Evolutionary conservation across 345 rosid genomes (phyloP).

Genomic region (Jatropha curcas): DNA sequence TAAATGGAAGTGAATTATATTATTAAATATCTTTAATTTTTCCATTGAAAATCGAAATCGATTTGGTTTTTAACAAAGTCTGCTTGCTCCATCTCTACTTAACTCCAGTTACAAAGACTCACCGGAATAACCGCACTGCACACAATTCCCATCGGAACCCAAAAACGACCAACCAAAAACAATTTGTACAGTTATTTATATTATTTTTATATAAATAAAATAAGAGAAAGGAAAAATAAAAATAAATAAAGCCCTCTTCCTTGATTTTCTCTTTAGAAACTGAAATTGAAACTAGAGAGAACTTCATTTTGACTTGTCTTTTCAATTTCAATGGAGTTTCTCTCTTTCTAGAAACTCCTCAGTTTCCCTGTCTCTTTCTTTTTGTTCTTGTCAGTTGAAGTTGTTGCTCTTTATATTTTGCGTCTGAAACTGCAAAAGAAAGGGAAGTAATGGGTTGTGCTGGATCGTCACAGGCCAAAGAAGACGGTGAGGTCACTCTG

Average conservation of each 20-base stretch:
- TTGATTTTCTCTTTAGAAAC: background rate
- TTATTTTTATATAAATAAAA: no score
- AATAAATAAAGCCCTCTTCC: background rate
- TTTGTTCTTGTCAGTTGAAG: background rate
- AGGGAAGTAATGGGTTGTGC: conserved; percentile 60
- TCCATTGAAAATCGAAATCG: no score
- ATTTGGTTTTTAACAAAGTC: no score
- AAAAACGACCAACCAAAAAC: no score
- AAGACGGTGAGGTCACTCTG: conserved; percentile 45
- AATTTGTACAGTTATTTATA: no score
- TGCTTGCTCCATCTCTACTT: no score
- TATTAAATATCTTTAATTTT: no score
- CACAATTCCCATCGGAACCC: background rate
- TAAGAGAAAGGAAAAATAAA: background rate
- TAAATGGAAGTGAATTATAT: no score
- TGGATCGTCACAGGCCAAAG: conserved; percentile 70
- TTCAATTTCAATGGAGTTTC: conserved; percentile 28
- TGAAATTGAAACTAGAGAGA: conserved; percentile 9
- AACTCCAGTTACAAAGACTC: background rate
- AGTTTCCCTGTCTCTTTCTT: background rate
- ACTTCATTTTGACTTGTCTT: conserved; percentile 27
- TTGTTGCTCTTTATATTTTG: background rate
- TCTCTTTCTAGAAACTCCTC: background rate
- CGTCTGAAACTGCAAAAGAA: no score
- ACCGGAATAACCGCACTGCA: no score